Conservation (phyloP, 371 early-diverging fungal species). For the Cokeromyces recurvatus region DNA sequence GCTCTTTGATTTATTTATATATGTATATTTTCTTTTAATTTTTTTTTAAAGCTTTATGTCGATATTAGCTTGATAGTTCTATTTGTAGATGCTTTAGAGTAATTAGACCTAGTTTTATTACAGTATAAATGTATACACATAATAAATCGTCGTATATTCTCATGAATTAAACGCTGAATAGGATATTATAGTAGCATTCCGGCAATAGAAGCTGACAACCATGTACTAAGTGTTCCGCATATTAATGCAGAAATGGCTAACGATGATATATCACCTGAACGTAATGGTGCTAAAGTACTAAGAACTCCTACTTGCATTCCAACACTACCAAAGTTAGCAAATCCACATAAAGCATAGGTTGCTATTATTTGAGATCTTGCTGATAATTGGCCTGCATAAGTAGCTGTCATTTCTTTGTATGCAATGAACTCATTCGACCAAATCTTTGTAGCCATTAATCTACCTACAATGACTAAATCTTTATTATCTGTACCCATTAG, state of each 20-base stretch:
- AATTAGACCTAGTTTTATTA: too few species aligned
- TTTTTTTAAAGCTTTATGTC: too few species aligned
- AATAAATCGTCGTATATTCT: too few species aligned
- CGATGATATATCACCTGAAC: constrained; percentile 64
- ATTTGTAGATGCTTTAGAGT: too few species aligned
- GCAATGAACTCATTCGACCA: constrained; percentile 86
- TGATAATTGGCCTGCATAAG: constrained; percentile 18
- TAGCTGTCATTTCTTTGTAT: constrained; percentile 45
- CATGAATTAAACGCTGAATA: too few species aligned
- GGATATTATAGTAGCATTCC: constrained; percentile 55
- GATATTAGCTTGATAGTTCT: too few species aligned
- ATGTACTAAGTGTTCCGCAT: constrained; percentile 74
- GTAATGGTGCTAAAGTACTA: constrained; percentile 69
- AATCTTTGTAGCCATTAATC: constrained; percentile 77
- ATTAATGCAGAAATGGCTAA: constrained; percentile 74
- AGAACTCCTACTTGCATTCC: constrained; percentile 78
- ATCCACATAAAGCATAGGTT: constrained; percentile 78
- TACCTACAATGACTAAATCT: constrained; percentile 57
- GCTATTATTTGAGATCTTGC: constrained; percentile 44
- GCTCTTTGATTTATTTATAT: too few species aligned
- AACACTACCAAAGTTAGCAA: constrained; percentile 80
- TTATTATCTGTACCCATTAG: constrained; percentile 64
- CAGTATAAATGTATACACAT: too few species aligned
- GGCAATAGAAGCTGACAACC: constrained; percentile 76
- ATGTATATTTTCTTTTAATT: too few species aligned